Evolutionary conservation across 805 yeast species (phyloP), one percentile per base, ranked within the genome.

Genomic region (Metschnikowia borealis): DNA sequence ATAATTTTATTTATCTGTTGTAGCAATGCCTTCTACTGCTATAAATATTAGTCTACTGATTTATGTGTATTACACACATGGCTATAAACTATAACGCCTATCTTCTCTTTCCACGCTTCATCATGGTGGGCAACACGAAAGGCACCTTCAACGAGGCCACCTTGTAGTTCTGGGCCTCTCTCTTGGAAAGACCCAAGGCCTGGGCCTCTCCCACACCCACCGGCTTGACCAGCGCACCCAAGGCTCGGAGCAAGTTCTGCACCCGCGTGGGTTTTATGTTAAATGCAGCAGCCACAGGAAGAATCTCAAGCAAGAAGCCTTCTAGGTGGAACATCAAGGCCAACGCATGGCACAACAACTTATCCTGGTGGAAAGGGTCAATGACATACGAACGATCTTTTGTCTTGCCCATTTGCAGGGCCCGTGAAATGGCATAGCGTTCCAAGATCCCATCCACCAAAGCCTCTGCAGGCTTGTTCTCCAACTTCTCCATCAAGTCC

Each of bases 301-400:
- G 77, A 37, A 90, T 69, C 59, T 87, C 94, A 17, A 89, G 81
- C 55, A 79, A 73, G 70, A 82, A 92, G 53, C 80, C 83, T 65
- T 89, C 89, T 49, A 91, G 75, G 65, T 85, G 92, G 63, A 94
- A 71, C 37, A 87, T 75, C 38, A 86, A 69, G 5, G 85, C 87
- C 53, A 94, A 71, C 44, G 90, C 73, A 68, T 82, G 85, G 68
- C 96, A 87, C 57, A 94, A 73, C 44, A 94, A 74, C 69, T 86
- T 89, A 69, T 89, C 96, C 67, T 89, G 96, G 62, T 82, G 81
- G 60, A 81, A 85, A 38, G 98, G 97, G 63, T 94, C 97, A 53
- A 94, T 80, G 54, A 80, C 74, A 65, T 80, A 92, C n/a, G 85
- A 78, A 58, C 84, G 80, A 54, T 85, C 89, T 63, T 84, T 85